These are phyloP conservation scores for Sechiopsis laciniata DNA, from an alignment of 306 rosid genomes.

Conservation along the genomic window DNA sequence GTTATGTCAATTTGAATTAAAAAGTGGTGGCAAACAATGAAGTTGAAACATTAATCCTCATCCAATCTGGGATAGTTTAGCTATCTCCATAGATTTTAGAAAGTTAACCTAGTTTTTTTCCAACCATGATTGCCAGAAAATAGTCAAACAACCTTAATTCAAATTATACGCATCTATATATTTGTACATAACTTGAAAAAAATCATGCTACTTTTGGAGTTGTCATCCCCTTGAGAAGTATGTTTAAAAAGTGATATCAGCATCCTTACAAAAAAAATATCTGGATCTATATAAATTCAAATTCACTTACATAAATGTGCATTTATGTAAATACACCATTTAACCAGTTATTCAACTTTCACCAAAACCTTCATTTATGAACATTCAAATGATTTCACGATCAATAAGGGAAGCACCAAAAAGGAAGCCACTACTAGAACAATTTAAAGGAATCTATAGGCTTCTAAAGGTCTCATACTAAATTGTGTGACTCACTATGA, in stretches of 20 bases:
- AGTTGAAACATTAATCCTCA: not conserved
- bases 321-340: not conserved
- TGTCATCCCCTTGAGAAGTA: not conserved
- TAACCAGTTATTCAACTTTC: not conserved
- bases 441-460: not conserved
- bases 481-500: not conserved
- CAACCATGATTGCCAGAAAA: not conserved
- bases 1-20: not conserved
- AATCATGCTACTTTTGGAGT: not conserved
- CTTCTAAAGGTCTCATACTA: not conserved
- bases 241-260: not conserved
- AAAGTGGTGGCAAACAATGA: not conserved
- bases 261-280: not conserved
- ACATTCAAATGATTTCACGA: not conserved
- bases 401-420: not conserved
- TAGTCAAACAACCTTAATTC: not conserved
- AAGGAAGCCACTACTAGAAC: slow-evolving; percentile 11
- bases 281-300: not conserved
- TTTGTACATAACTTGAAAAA: not conserved
- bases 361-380: not conserved
- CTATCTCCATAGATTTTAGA: not conserved
- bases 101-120: not conserved
- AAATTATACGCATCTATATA: not conserved
- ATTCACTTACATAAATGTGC: not conserved
- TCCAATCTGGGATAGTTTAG: not conserved